Conservation (phyloP, 768 basidiomycete species). For the Lentinula guzmanii region DNA sequence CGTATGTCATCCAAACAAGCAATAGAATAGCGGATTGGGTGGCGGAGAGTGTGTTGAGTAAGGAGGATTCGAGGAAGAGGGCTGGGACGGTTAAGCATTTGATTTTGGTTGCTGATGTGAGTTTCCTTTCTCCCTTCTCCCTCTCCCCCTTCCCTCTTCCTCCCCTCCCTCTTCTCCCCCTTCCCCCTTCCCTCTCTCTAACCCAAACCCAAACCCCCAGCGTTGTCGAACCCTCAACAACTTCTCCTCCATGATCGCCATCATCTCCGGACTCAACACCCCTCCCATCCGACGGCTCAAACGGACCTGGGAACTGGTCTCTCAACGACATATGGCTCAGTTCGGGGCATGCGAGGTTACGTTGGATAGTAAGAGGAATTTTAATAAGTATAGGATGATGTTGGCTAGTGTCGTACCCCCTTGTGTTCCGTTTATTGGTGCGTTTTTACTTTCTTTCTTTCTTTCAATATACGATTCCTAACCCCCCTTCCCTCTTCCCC, state of each 20-base stretch:
- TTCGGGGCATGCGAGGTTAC: conserved; percentile 82
- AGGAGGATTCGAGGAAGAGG: conserved; percentile 80
- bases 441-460: too few relatives aligned
- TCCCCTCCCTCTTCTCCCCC: too few relatives aligned
- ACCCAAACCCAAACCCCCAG: conserved; percentile 30
- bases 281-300: conserved; percentile 90
- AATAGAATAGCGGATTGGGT: conserved; percentile 95
- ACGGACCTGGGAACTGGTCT: conserved; percentile 90
- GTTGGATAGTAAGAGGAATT: conserved; percentile 91
- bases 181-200: too few relatives aligned
- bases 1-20: conserved; percentile 79
- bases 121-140: conserved; percentile 19
- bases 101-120: conserved; percentile 85
- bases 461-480: too few relatives aligned
- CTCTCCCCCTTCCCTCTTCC: neutral
- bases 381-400: conserved; percentile 82
- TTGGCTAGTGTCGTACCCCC: conserved; percentile 83
- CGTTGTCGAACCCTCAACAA: conserved; percentile 87
- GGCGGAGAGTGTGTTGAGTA: conserved; percentile 71
- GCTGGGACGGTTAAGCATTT: conserved; percentile 83
- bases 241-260: conserved; percentile 95
- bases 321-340: conserved; percentile 62
- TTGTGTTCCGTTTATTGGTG: conserved; percentile 96
- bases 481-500: too few relatives aligned
- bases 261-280: conserved; percentile 90